Evolutionary conservation across 305 asterid species (phyloP).

Genomic region (Fraxinus greggii): DNA sequence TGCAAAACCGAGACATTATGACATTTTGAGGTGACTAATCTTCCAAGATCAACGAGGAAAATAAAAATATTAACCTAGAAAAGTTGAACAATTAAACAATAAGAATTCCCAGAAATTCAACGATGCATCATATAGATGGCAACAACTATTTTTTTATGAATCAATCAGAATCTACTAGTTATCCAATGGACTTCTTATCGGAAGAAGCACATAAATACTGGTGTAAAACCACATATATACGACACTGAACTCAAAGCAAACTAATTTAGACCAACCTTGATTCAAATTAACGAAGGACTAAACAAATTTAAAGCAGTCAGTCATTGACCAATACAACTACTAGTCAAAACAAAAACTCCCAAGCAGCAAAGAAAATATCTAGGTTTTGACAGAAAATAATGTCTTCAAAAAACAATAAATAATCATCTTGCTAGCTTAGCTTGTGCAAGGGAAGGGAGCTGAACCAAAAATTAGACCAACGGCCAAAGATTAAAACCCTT

Average conservation of each 20-base stretch:
- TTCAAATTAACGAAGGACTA: neutral
- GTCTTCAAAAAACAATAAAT: no score
- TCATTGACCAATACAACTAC: no score
- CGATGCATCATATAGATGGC: neutral
- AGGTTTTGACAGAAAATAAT: no score
- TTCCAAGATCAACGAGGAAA: neutral
- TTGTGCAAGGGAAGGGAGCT: no score
- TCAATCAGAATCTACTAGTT: neutral
- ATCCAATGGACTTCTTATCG: neutral
- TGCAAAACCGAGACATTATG: neutral
- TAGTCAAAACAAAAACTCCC: no score
- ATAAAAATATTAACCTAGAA: neutral
- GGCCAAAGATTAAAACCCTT: no score
- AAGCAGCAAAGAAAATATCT: no score
- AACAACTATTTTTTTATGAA: neutral
- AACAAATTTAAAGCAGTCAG: no score
- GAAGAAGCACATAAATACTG: neutral
- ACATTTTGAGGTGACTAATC: conserved; percentile 2
- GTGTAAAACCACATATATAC: neutral
- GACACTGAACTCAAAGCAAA: neutral
- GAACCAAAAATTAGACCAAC: no score
- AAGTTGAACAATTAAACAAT: no score
- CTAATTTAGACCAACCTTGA: neutral
- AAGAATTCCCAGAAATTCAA: neutral
- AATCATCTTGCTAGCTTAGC: no score